Conservation (phyloP, 306 rosid species). For the Pachyrhizus erosus region DNA sequence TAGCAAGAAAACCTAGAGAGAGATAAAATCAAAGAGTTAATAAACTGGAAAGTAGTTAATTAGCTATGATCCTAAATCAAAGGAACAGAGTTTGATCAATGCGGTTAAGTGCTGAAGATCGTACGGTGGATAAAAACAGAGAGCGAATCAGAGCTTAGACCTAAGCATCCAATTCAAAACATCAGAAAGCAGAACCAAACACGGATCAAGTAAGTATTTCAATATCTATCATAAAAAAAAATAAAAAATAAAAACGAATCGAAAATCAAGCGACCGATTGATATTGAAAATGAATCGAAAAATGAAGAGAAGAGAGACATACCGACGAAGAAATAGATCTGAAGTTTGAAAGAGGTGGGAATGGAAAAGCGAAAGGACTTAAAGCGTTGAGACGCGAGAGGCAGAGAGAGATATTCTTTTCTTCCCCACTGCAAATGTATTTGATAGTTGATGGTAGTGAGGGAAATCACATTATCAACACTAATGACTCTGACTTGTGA, state of each 20-base stretch:
- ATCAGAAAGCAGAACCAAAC: not conserved
- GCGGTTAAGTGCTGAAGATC: not conserved
- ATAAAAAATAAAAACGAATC: not conserved
- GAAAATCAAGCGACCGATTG: not conserved
- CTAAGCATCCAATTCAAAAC: not conserved
- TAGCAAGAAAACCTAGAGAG: not conserved
- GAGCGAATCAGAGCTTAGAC: not conserved
- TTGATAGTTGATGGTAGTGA: conserved; percentile 6
- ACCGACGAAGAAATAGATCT: conserved; percentile 41
- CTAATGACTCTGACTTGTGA: not conserved
- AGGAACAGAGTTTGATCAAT: not conserved
- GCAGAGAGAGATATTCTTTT: not conserved
- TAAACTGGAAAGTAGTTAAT: not conserved
- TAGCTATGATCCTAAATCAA: not conserved
- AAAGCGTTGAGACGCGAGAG: not conserved
- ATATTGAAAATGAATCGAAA: conserved; percentile 19
- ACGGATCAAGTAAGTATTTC: not conserved
- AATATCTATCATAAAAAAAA: not conserved
- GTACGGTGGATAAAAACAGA: not conserved
- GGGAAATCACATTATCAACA: not conserved
- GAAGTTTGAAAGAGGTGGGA: not conserved
- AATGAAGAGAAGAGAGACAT: conserved; percentile 16
- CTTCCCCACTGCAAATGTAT: not conserved
- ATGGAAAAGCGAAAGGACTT: not conserved
- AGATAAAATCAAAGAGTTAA: not conserved